Evolutionary conservation across 148 eudicot species (phyloP), one percentile per base, ranked within the genome.

Genomic region (Amaranthus palmeri): DNA sequence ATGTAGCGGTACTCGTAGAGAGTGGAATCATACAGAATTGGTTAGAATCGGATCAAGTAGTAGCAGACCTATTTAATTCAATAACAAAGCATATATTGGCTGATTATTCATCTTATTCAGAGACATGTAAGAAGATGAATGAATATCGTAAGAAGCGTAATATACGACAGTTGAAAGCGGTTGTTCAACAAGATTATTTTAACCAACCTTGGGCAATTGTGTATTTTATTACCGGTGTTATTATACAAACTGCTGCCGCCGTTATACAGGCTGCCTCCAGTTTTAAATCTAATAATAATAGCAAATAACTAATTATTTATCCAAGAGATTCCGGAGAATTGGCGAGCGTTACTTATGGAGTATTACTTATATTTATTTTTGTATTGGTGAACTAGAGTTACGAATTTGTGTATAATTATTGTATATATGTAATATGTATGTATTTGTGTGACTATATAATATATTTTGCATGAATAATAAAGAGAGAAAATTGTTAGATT

Each of bases 21-120:
- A 67, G 42, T 12, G 62, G 69, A 3, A 56, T 66, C 15, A 46
- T 66, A 55, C 77, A 74, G 65, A 74, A 74, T 40, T 66, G 77
- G 77, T 48, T 74, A 6, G 77, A 74, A 52, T 74, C 71, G 8
- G 77, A 74, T 74, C 64, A 56, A 9, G 64, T 42, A 0, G 77
- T 56, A 5, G 25, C 65, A 8, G 36, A 74, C 55, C 8, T 74
- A n/a, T 74, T 74, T 40, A 74, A 74, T 9, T 74, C 77, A 0
- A 47, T 74, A 53, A 74, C 77, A 3, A 73, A 73, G 18, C 60
- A 54, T 17, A 65, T 73, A 54, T 14, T 73, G 64, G 76, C 76
- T 2, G 70, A 74, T 40, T 74, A 74, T 41, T 59, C 71, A 47
- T 74, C 71, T 4, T 74, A 65, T 49, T 65, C 71, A 1, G 54